These are phyloP conservation scores for Lachancea thermotolerans DNA, from an alignment of 805 yeast species.

Conservation along the genomic window DNA sequence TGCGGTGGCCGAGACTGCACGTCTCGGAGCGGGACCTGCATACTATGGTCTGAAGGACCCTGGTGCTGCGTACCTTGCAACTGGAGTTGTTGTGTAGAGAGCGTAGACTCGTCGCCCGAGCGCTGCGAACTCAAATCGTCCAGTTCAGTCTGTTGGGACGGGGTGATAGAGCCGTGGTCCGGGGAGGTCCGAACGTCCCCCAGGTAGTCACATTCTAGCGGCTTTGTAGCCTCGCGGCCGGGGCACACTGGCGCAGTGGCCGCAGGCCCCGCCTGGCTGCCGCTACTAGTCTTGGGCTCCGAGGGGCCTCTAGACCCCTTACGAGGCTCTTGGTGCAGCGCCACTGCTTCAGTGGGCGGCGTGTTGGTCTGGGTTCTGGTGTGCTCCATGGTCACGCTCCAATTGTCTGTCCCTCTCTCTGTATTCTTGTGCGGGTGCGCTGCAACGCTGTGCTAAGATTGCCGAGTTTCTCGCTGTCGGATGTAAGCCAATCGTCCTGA, in stretches of 20 bases:
- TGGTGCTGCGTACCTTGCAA: not conserved
- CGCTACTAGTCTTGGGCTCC: conserved; percentile 4
- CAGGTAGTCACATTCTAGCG: conserved; percentile 4
- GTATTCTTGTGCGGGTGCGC: not conserved
- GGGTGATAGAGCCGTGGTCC: conserved; percentile 9
- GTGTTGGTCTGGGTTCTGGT: conserved; percentile 18
- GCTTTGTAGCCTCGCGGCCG: not conserved
- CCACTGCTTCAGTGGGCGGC: conserved; percentile 11
- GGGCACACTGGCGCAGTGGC: conserved; percentile 14
- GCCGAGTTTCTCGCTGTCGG: too few relatives aligned
- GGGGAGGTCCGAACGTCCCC: conserved; percentile 6
- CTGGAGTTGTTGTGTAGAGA: not conserved
- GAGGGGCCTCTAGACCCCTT: conserved; percentile 4
- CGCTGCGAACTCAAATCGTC: conserved; percentile 5
- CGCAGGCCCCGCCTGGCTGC: conserved; percentile 22
- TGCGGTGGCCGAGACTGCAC: not conserved
- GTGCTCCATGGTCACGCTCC: conserved; percentile 14
- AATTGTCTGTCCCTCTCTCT: not conserved
- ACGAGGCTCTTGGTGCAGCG: conserved; percentile 7
- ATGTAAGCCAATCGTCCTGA: too few relatives aligned
- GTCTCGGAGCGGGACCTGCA: conserved; percentile 2
- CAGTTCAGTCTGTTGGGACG: conserved; percentile 6
- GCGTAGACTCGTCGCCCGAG: conserved; percentile 1
- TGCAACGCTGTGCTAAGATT: not conserved
- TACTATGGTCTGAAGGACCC: not conserved